Evolutionary conservation across 106 monocot genomes (phyloP), one percentile per base, ranked within the genome.

Genomic region (Apostasia shenzhenica): DNA sequence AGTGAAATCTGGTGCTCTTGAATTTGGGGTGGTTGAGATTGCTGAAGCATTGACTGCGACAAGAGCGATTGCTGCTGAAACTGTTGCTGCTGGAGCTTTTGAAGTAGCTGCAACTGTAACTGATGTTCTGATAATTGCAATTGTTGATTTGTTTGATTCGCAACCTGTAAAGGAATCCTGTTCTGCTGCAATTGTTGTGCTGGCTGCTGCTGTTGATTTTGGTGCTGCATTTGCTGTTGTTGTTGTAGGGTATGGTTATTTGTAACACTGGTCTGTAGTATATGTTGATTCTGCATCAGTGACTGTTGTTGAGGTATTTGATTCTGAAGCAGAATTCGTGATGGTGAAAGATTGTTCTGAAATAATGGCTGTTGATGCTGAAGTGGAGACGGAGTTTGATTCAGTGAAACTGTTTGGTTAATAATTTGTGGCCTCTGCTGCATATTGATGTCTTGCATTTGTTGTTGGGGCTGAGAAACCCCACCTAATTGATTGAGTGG

Each of bases 1-100:
- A 76, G 41, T 55, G 70, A 5, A 59, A 73, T 88, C 67, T 88
- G 91, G 47, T 88, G 86, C 55, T 91, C 91, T 67, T 80, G 85
- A 39, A 81, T 56, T 55, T 76, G 74, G 5, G 75, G 66, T 41
- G 83, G 51, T 70, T 86, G 88, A 55, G 80, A 58, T 61, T 74
- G 79, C 68, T 84, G 86, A 41, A 70, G 54, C 37, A 59, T 53
- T 0, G 89, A 43, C 45, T 85, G 94, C 64, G 75, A 67, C 13
- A 84, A 70, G 41, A 77, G 58, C 0, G 85, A 76, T 38, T 86
- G 85, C 45, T 93, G 80, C 45, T 80, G 77, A 14, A 70, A 70
- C 45, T 73, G 72, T n/a, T 67, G 67, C 37, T 79, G 79, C 67
- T 88, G 84, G 66, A 91, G 82, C 55, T 84, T 88, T 69, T 88